Conservation (phyloP, 106 monocot genomes). For the Ottelia alismoides region DNA sequence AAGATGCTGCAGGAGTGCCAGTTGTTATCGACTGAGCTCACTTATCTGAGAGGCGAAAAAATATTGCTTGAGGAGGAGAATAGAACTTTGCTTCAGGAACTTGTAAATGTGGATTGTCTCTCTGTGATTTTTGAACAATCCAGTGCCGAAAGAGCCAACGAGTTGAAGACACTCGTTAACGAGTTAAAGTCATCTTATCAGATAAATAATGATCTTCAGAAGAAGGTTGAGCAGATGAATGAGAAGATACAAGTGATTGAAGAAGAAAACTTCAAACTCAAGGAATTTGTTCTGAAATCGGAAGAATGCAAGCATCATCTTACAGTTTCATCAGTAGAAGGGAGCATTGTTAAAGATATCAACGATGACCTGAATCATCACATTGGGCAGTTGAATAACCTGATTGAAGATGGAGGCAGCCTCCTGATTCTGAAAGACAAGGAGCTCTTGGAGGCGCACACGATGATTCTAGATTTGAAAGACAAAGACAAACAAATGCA, state of each 20-base stretch:
- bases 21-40: conserved; percentile 18
- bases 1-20: conserved; percentile 22
- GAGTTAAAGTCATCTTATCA: conserved; percentile 23
- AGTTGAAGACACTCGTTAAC: conserved; percentile 12
- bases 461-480: conserved; percentile 6
- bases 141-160: conserved; percentile 25
- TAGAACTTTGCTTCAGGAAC: conserved; percentile 23
- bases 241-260: conserved; percentile 15
- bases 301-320: conserved; percentile 22
- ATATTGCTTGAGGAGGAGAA: conserved; percentile 18
- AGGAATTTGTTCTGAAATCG: conserved; percentile 14
- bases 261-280: conserved; percentile 35
- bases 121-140: conserved; percentile 25
- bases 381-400: conserved; percentile 3
- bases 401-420: conserved; percentile 13
- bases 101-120: conserved; percentile 32
- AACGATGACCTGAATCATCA: conserved; percentile 6
- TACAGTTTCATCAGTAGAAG: conserved; percentile 22
- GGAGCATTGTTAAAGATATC: conserved; percentile 8
- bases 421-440: conserved; percentile 17
- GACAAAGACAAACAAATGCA: conserved; percentile 9
- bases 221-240: conserved; percentile 19
- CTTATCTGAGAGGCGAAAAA: conserved; percentile 10
- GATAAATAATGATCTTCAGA: conserved; percentile 20
- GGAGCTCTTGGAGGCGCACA: conserved; percentile 9